Evolutionary conservation across 2,329 filamentous ascomycete genomes (phyloP), one percentile per base, ranked within the genome.

Genomic region (Fusarium camptoceras): DNA sequence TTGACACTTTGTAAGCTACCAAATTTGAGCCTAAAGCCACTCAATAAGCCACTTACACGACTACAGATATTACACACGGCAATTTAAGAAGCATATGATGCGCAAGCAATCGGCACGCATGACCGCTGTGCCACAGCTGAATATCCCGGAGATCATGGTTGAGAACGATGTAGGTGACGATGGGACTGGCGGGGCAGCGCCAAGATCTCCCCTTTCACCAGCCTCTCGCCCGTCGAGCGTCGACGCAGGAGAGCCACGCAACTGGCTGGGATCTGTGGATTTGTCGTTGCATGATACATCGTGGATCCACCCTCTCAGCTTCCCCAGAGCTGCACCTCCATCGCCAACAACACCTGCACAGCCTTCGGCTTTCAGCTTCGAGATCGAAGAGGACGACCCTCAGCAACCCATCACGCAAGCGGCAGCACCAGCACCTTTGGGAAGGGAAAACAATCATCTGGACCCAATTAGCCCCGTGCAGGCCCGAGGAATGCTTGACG

Each of bases 111-210:
- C 88, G 6, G 90, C 91, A 22, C 91, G 94, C 65, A 92, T 98
- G 88, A 91, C 90, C 7, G 87, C 84, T 2, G 83, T 97, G 30
- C 94, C 94, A 5, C 89, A 93, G 72, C 89, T 97, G 70, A 91
- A 89, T 22, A 91, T 97, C 27, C 95, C 95, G 0, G 94, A 97
- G 76, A 97, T 98, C 66, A 90, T 93, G 66, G 92, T 98, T 24
- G 94, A 98, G 70, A 92, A 95, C 60, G 91, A 93, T 68, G 87
- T 88, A 44, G 86, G 86, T 57, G 78, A 81, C 71, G 59, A 77
- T 73, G 61, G 79, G 41, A 47, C 30, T 20, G 50, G 49, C 24
- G 65, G 70, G 49, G 70, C 65, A 55, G 72, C 59, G 25, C 70
- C 69, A 39, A 71, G 46, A 49, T 76, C 74, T 27, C 69, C 73